Evolutionary conservation across 345 rosid species (phyloP).

Genomic region (Euphorbia tirucalli): DNA sequence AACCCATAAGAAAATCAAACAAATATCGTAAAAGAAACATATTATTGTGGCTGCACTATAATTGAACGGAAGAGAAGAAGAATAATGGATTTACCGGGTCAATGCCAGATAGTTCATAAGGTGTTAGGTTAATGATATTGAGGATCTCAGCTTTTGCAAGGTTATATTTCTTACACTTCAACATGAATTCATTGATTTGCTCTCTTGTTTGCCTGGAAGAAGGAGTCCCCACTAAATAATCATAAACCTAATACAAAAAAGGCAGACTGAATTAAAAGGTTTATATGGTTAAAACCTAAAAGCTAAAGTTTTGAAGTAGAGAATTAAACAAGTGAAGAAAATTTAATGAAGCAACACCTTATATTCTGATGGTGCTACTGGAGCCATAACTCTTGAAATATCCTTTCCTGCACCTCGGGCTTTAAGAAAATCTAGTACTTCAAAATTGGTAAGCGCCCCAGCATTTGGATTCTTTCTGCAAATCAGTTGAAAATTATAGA

Average conservation of each 20-base stretch:
- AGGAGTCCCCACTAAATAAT: constrained; percentile 53
- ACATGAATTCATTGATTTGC: constrained; percentile 42
- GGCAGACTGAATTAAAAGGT: not conserved
- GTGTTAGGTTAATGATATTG: constrained; percentile 60
- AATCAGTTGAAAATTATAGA: not conserved
- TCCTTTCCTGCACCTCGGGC: constrained; percentile 78
- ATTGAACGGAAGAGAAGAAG: not conserved
- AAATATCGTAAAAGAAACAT: not conserved
- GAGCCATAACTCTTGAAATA: constrained; percentile 57
- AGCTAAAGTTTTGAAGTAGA: not conserved
- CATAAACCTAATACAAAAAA: constrained; percentile 53
- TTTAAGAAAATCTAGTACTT: constrained; percentile 58
- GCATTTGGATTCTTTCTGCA: constrained; percentile 69
- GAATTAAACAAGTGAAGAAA: not conserved
- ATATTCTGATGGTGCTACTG: constrained; percentile 60
- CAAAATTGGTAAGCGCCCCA: constrained; percentile 72
- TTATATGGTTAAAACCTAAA: not conserved
- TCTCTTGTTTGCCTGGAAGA: constrained; percentile 65
- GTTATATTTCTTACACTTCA: constrained; percentile 50
- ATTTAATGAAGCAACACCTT: constrained; percentile 46
- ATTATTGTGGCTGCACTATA: not conserved
- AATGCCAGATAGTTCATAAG: constrained; percentile 51
- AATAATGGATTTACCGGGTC: constrained; percentile 40
- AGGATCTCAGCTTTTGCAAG: constrained; percentile 83
- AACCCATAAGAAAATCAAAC: not conserved